phyloP scores from a whole-genome alignment of 2,329 filamentous ascomycete species.

The Botrytis pseudocinerea region DNA sequence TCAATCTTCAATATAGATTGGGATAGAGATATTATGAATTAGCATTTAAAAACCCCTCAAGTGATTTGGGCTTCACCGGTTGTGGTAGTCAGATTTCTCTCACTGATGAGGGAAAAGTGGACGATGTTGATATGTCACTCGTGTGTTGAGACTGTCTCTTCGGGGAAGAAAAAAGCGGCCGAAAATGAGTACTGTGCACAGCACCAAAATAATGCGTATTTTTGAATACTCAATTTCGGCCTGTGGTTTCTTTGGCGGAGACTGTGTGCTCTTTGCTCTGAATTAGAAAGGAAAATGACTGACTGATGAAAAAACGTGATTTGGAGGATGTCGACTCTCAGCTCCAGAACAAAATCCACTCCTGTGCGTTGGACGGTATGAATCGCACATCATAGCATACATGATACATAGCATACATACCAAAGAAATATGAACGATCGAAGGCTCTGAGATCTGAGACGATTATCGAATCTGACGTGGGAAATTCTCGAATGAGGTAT shows the following conservation, averaged over 20 bases:
- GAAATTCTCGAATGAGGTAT: background rate
- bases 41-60: background rate
- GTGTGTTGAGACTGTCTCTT: background rate
- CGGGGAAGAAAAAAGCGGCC: too few species aligned
- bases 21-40: background rate
- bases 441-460: background rate
- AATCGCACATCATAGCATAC: background rate
- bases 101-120: background rate
- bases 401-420: background rate
- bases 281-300: background rate
- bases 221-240: too few species aligned
- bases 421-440: background rate
- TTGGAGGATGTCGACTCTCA: background rate
- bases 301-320: background rate
- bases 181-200: too few species aligned
- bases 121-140: background rate
- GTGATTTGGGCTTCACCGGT: background rate
- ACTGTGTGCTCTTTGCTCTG: background rate
- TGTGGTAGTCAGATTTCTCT: background rate
- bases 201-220: too few species aligned
- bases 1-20: background rate
- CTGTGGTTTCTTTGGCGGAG: too few species aligned
- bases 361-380: slow-evolving; percentile 1
- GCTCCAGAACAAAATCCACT: background rate
- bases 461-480: background rate